Percentiles rank a stretch among this genome's conserved stretches.
Evolutionary conservation across 2,329 filamentous ascomycete genomes (phyloP).

Genomic region (Penicillium nordicum): DNA sequence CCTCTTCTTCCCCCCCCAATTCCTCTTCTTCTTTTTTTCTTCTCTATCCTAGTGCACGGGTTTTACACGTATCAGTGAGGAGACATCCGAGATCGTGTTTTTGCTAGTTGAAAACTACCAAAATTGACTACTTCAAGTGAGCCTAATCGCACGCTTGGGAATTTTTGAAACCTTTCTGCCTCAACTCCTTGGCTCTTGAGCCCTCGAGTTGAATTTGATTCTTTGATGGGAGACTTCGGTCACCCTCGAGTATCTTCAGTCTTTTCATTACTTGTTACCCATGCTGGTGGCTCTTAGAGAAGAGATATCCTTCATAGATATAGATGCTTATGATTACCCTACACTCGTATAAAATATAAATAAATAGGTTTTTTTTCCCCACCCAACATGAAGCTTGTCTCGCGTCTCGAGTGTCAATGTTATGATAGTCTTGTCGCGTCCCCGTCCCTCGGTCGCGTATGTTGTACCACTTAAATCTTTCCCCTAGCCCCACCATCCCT

Average conservation of each 20-base stretch:
- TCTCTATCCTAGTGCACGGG: constrained; percentile 54
- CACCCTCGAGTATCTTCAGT: constrained; percentile 20
- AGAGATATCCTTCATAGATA: background rate
- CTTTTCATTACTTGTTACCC: constrained; percentile 40
- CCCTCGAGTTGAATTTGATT: constrained; percentile 16
- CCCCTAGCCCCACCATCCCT: too few relatives aligned
- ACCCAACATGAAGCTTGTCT: too few relatives aligned
- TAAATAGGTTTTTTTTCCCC: too few relatives aligned
- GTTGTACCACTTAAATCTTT: too few relatives aligned
- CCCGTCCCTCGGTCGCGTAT: too few relatives aligned
- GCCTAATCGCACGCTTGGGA: constrained; percentile 65
- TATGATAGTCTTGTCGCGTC: too few relatives aligned
- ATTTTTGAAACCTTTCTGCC: constrained; percentile 64
- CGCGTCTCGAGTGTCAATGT: too few relatives aligned
- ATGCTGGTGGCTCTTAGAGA: constrained; percentile 34
- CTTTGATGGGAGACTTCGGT: constrained; percentile 4
- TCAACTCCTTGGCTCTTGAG: constrained; percentile 20
- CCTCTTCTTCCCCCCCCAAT: constrained; percentile 6
- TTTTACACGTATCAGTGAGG: constrained; percentile 82
- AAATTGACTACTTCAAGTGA: constrained; percentile 71
- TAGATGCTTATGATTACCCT: too few relatives aligned
- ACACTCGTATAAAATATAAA: too few relatives aligned
- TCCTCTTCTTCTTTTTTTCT: constrained; percentile 34
- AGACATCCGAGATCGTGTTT: constrained; percentile 83
- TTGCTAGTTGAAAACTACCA: constrained; percentile 87